A percentile compares a stretch with the other conserved stretches of the same genome.
Evolutionary conservation across 345 rosid species (phyloP).

Genomic region (Durio zibethinus): DNA sequence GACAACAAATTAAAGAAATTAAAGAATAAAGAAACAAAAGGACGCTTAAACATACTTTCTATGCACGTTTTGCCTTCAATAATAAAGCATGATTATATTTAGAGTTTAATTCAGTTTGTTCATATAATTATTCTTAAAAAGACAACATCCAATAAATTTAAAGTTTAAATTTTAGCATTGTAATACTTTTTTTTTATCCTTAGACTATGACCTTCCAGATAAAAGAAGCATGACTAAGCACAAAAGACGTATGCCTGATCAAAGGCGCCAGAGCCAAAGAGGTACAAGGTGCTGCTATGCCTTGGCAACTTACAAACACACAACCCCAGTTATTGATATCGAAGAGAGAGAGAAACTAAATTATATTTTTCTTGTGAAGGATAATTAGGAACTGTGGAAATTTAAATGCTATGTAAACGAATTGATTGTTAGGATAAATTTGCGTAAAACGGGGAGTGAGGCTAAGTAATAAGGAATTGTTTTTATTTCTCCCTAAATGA

Average conservation of each 20-base stretch:
- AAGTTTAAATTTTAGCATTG: too few relatives aligned
- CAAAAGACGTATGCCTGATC: not conserved
- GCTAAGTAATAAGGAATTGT: too few relatives aligned
- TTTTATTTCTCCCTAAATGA: too few relatives aligned
- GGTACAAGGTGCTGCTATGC: not conserved
- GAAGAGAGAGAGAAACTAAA: not conserved
- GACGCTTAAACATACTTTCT: not conserved
- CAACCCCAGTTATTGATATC: not conserved
- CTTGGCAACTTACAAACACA: not conserved
- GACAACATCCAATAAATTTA: too few relatives aligned
- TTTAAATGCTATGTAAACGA: not conserved
- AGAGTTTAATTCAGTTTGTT: too few relatives aligned
- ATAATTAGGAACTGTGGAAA: not conserved
- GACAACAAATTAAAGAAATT: not conserved
- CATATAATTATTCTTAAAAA: too few relatives aligned
- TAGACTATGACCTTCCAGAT: too few relatives aligned
- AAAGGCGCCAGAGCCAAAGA: not conserved
- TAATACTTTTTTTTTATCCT: too few relatives aligned
- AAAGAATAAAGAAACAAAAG: not conserved
- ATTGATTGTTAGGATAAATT: not conserved
- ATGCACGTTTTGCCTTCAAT: not conserved
- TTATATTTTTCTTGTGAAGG: not conserved
- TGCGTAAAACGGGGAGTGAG: too few relatives aligned
- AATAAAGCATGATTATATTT: not conserved
- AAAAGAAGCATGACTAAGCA: not conserved